Evolutionary conservation across 2,329 filamentous ascomycete genomes (phyloP), one percentile per base, ranked within the genome.

Genomic region (Camptophora hylomeconis): DNA sequence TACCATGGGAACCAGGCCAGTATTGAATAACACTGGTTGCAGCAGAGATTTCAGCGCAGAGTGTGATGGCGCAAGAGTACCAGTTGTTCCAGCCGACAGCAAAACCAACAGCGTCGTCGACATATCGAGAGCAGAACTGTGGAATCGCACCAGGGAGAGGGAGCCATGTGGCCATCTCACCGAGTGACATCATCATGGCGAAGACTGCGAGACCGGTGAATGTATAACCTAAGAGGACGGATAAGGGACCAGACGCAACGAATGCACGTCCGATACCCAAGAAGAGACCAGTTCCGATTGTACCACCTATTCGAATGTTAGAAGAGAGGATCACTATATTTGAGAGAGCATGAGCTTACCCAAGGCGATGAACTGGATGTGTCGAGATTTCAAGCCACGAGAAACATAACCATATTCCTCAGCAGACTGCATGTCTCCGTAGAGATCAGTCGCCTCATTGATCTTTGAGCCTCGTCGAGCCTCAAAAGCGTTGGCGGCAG

Each of bases 11-110:
- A 3, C 58, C 58, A 3, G 50, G 47, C 73, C 73, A 79, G 44
- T 66, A 75, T 40, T 72, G 56, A 36, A 78, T 72, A 17, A 79
- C 54, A 2, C 75, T 67, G 18, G 67, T 64, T n/a, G 70, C 69
- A 10, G 74, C 74, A 1, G 69, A 68, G 31, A 77, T 73, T 48
- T 79, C 73, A 31, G 70, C 57, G 43, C 52, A 56, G 11, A 44
- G 33, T 2, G 41, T 44, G 35, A 46, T 53, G n/a, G 56, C 54
- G 36, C 57, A 52, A 16, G 54, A 54, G 24, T 63, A 54, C 44
- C 61, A 62, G 37, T 60, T 62, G 29, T 61, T 59, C 60, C 59
- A 63, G 2, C 56, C 58, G 10, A 52, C 53, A 2, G 58, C 56
- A 43, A 57, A 61, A 18, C 58, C 58, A 12, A 61, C 49, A 16